phyloP scores from a whole-genome alignment of 768 basidiomycete species.

The Suillus paluster region DNA sequence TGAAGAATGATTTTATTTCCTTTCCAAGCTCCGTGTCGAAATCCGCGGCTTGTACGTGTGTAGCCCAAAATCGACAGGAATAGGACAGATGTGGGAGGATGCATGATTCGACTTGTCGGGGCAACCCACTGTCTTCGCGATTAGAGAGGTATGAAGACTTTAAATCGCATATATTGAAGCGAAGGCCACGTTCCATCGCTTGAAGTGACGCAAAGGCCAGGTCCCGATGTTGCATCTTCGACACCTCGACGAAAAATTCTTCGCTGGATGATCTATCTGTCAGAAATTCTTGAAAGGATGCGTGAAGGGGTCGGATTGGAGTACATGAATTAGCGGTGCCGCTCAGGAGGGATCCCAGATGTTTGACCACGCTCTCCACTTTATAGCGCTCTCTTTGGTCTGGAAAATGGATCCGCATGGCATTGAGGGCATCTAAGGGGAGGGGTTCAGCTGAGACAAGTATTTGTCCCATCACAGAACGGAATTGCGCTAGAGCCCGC shows the following conservation, averaged over 20 bases:
- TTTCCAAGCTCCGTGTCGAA: background rate
- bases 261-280: constrained; percentile 16
- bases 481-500: background rate
- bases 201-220: constrained; percentile 22
- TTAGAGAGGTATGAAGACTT: constrained; percentile 35
- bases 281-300: constrained; percentile 35
- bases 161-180: constrained; percentile 42
- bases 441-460: constrained; percentile 3
- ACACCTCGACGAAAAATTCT: constrained; percentile 17
- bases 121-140: constrained; percentile 18
- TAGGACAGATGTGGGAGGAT: constrained; percentile 13
- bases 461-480: constrained; percentile 11
- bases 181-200: constrained; percentile 32
- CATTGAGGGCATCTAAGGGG: background rate
- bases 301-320: constrained; percentile 25
- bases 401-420: background rate
- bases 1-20: constrained; percentile 5
- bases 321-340: background rate
- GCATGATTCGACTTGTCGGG: background rate
- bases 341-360: constrained; percentile 12
- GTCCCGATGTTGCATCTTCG: background rate
- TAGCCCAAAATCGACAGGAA: constrained; percentile 17
- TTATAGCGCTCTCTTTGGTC: background rate
- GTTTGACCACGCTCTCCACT: background rate
- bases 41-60: constrained; percentile 8